These are phyloP conservation scores for Microbotryomycetes sp. DNA, from an alignment of 1,284 basidiomycete genomes.

Conservation along the genomic window DNA sequence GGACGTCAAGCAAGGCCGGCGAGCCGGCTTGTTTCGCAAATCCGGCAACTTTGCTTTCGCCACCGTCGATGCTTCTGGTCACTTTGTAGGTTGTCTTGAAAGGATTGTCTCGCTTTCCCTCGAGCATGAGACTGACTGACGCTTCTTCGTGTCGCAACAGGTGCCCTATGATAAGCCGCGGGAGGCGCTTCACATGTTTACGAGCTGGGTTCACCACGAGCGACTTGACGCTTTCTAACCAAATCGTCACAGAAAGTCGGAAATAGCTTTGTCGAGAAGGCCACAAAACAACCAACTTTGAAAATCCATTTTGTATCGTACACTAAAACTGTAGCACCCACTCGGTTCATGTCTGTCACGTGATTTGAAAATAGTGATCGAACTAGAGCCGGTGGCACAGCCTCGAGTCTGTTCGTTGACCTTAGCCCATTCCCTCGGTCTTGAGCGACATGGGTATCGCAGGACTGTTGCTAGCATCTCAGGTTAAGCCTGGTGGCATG, in stretches of 20 bases:
- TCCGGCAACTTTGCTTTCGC: conserved; percentile 34
- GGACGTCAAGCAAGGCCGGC: not conserved
- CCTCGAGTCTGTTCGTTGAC: not conserved
- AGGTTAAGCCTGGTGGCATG: not conserved
- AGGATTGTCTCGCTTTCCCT: not conserved
- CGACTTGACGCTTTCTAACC: not conserved
- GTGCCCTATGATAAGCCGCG: conserved; percentile 35
- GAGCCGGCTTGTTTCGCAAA: conserved; percentile 30
- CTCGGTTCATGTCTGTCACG: too few relatives aligned
- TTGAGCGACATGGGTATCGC: not conserved
- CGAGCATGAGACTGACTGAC: too few relatives aligned
- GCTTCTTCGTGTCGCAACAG: conserved; percentile 7
- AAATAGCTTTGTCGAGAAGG: too few relatives aligned
- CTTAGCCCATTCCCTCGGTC: not conserved
- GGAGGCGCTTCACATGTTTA: conserved; percentile 32
- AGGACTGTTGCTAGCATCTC: not conserved
- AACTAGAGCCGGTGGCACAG: not conserved
- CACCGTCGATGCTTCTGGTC: conserved; percentile 25
- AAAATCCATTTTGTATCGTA: too few relatives aligned
- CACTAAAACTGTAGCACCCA: too few relatives aligned
- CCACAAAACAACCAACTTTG: too few relatives aligned
- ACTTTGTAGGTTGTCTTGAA: conserved; percentile 16
- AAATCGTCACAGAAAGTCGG: too few relatives aligned
- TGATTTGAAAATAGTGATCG: not conserved
- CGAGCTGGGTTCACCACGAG: conserved; percentile 19